These are phyloP conservation scores for Dendrobium chrysotoxum DNA, from an alignment of 106 monocot genomes.

Conservation along the genomic window DNA sequence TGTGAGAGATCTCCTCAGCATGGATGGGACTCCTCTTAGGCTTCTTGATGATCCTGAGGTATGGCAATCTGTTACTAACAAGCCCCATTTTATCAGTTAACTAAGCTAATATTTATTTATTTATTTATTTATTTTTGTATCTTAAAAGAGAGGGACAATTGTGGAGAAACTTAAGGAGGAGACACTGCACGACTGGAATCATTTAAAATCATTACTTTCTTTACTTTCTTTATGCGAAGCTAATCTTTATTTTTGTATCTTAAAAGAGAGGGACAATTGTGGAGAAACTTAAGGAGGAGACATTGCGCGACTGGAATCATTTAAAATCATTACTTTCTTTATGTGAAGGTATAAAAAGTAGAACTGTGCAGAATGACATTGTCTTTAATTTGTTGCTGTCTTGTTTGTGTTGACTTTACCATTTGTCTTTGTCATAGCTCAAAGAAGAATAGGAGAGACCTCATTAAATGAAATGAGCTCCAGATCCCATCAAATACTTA, in stretches of 20 bases:
- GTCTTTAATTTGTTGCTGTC: neutral
- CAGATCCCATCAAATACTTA: constrained; percentile 97
- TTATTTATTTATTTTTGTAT: neutral
- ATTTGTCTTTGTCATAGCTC: constrained; percentile 36
- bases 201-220: constrained; percentile 18
- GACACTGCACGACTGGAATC: constrained; percentile 11
- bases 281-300: constrained; percentile 22
- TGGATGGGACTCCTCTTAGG: constrained; percentile 75
- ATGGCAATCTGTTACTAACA: neutral
- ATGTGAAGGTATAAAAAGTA: constrained; percentile 72
- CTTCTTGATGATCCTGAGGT: constrained; percentile 97
- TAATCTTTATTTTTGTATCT: constrained; percentile 3
- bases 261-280: constrained; percentile 30
- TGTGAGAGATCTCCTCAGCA: constrained; percentile 87
- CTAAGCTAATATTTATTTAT: neutral
- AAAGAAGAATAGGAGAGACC: constrained; percentile 93
- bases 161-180: constrained; percentile 26
- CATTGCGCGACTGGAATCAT: constrained; percentile 16
- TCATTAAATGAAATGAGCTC: constrained; percentile 92
- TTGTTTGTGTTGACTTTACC: constrained; percentile 11
- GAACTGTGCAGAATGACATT: neutral
- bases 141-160: constrained; percentile 24
- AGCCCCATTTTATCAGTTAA: neutral
- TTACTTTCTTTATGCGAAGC: no score
- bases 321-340: constrained; percentile 22